phyloP scores from a whole-genome alignment of 257 asterid genomes.

The Hygrophila difformis region DNA sequence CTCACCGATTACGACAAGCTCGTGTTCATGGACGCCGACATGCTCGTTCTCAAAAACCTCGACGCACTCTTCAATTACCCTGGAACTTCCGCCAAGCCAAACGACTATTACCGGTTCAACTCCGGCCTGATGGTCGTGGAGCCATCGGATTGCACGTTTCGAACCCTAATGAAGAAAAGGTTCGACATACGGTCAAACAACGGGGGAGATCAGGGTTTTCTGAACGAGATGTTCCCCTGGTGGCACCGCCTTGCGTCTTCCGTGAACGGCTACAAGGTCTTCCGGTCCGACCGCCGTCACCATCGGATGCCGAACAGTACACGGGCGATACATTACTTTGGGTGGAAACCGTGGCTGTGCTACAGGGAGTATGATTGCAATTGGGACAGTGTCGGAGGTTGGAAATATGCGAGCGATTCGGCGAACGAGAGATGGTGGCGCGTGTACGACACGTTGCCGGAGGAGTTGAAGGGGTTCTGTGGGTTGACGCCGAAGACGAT shows the following conservation, averaged over 20 bases:
- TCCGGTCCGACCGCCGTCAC: constrained; percentile 20
- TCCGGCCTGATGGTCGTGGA: constrained; percentile 82
- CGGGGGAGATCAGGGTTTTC: constrained; percentile 87
- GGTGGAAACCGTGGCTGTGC: constrained; percentile 91
- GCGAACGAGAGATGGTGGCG: constrained; percentile 74
- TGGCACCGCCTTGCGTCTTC: constrained; percentile 69
- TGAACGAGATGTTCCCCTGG: constrained; percentile 68
- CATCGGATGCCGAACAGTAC: constrained; percentile 21
- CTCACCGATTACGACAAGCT: constrained; percentile 59
- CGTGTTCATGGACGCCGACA: constrained; percentile 58
- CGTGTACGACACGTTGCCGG: constrained; percentile 47
- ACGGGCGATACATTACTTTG: constrained; percentile 63
- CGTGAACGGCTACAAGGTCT: constrained; percentile 51
- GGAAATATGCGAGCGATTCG: constrained; percentile 44
- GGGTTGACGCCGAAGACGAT: too few relatives aligned
- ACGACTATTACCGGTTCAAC: constrained; percentile 55
- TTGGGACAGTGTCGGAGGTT: constrained; percentile 42
- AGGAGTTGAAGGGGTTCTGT: constrained; percentile 20
- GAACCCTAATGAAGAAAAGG: constrained; percentile 39
- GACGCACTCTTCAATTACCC: constrained; percentile 60
- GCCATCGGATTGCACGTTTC: constrained; percentile 61
- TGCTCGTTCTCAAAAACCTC: constrained; percentile 38
- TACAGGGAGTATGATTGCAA: constrained; percentile 53
- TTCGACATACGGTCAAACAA: constrained; percentile 45
- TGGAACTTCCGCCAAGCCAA: constrained; percentile 57